These are phyloP conservation scores for Hyphopichia khmerensis DNA, from an alignment of 1,139 yeast species.

Conservation along the genomic window DNA sequence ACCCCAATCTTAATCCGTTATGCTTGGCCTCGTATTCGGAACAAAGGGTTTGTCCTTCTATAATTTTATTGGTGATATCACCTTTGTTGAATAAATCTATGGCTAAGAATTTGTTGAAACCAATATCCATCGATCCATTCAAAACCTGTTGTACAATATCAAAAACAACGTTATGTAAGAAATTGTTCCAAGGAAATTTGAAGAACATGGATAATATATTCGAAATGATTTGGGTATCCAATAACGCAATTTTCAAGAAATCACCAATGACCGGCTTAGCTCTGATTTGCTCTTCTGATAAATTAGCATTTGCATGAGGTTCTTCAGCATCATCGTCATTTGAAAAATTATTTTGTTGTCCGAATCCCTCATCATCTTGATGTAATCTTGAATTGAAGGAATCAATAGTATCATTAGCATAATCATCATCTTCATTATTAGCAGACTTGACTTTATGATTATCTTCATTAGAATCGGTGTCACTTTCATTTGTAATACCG, in stretches of 20 bases:
- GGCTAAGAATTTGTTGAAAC: conserved; percentile 83
- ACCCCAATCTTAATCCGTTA: conserved; percentile 80
- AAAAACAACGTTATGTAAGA: conserved; percentile 94
- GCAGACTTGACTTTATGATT: not conserved
- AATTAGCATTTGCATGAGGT: conserved; percentile 54
- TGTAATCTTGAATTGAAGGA: conserved; percentile 41
- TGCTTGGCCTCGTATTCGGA: conserved; percentile 60
- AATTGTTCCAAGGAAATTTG: conserved; percentile 96
- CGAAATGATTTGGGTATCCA: conserved; percentile 77
- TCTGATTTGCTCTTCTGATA: conserved; percentile 60
- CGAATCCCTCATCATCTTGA: conserved; percentile 23
- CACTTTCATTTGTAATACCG: conserved; percentile 7
- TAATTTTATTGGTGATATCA: conserved; percentile 71
- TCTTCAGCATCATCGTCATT: conserved; percentile 38
- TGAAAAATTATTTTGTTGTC: conserved; percentile 18
- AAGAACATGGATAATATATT: conserved; percentile 82
- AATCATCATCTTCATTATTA: conserved; percentile 18
- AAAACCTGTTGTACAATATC: conserved; percentile 95
- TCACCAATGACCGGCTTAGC: conserved; percentile 86
- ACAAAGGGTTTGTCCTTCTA: conserved; percentile 79
- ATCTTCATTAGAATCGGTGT: conserved; percentile 4
- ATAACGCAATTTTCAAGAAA: conserved; percentile 76
- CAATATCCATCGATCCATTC: conserved; percentile 92
- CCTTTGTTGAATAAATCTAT: conserved; percentile 82
- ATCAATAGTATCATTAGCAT: conserved; percentile 44